A percentile compares a stretch with the other conserved stretches of the same genome.
Conservation (phyloP, 306 rosid genomes). For the Citrullus amarus region DNA sequence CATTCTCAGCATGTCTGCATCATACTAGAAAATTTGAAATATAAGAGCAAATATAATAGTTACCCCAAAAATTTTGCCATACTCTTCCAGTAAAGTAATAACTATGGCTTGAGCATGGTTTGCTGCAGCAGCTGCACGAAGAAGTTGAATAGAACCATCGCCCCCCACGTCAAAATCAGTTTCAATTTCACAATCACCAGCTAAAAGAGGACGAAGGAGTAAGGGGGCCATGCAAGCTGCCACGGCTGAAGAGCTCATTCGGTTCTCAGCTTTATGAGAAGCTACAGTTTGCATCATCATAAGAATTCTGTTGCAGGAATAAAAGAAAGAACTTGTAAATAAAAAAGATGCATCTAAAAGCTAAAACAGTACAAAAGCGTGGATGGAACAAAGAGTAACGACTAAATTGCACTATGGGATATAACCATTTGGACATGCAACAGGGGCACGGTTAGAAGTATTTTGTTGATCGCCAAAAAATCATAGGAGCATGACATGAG, state of each 20-base stretch:
- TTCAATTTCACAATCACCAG: slow-evolving; percentile 88
- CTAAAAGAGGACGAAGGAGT: slow-evolving; percentile 86
- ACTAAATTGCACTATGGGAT: background rate
- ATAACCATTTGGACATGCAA: background rate
- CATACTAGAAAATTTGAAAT: background rate
- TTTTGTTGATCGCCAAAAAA: background rate
- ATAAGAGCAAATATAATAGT: background rate
- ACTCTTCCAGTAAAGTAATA: slow-evolving; percentile 84
- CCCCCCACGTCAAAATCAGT: slow-evolving; percentile 82
- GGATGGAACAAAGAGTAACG: background rate
- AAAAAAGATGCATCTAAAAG: background rate
- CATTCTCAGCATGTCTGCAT: background rate
- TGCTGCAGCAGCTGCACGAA: slow-evolving; percentile 98
- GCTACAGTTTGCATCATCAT: slow-evolving; percentile 84
- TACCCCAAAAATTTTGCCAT: slow-evolving; percentile 70
- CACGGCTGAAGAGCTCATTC: slow-evolving; percentile 93
- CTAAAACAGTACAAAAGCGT: background rate
- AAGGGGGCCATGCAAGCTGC: slow-evolving; percentile 99
- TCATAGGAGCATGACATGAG: background rate
- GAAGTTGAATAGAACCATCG: slow-evolving; percentile 76
- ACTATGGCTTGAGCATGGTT: slow-evolving; percentile 93
- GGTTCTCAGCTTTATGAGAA: slow-evolving; percentile 57
- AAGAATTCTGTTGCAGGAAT: slow-evolving; percentile 45
- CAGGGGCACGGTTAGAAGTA: background rate
- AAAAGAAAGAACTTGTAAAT: slow-evolving; percentile 11